Conservation (phyloP, 108 stramenopile genomes). For the Chaetoceros muelleri region DNA sequence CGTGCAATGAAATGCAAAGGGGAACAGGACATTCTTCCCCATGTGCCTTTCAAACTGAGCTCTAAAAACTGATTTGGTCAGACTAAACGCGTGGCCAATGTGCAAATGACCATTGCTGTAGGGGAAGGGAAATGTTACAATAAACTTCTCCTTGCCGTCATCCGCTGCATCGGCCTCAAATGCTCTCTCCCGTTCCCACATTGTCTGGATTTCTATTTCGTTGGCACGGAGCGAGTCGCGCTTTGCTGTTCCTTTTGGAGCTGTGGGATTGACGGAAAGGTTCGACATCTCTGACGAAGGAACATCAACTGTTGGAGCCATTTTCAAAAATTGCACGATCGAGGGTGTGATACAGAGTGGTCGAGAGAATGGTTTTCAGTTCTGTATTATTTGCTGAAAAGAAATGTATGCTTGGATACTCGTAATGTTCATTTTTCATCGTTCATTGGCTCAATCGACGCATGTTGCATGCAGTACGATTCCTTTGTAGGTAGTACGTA, state of each 20-base stretch:
- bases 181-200: slow-evolving; percentile 59
- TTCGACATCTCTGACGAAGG: slow-evolving; percentile 36
- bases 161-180: slow-evolving; percentile 62
- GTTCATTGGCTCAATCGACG: too few species aligned
- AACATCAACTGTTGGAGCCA: background rate
- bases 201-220: slow-evolving; percentile 61
- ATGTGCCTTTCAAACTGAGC: slow-evolving; percentile 88
- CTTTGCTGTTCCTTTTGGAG: slow-evolving; percentile 64
- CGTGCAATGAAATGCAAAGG: slow-evolving; percentile 98
- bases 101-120: slow-evolving; percentile 98
- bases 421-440: too few species aligned
- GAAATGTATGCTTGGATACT: too few species aligned
- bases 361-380: too few species aligned
- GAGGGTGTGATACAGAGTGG: too few species aligned
- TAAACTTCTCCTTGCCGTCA: slow-evolving; percentile 59
- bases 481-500: too few species aligned
- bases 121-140: slow-evolving; percentile 98
- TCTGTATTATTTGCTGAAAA: too few species aligned
- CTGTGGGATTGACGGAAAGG: slow-evolving; percentile 19
- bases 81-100: slow-evolving; percentile 95
- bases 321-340: too few species aligned
- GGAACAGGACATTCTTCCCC: slow-evolving; percentile 93
- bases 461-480: too few species aligned
- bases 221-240: slow-evolving; percentile 68
- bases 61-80: slow-evolving; percentile 95